Conservation (phyloP, 768 basidiomycete genomes). For the Suillus clintonianus region DNA sequence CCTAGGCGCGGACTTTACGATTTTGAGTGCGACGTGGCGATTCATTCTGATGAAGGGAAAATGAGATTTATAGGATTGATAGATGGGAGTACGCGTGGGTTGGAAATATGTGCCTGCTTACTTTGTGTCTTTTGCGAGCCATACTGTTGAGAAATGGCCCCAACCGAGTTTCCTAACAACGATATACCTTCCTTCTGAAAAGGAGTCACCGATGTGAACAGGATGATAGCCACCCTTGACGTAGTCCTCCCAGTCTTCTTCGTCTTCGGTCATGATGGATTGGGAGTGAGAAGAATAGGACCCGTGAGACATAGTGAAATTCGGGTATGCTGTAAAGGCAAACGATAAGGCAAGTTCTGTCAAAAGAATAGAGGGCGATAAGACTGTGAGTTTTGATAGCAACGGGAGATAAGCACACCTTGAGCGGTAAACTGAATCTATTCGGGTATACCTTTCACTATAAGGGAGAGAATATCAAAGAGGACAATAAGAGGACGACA, state of each 20-base stretch:
- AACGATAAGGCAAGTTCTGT: conserved; percentile 30
- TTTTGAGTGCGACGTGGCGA: conserved; percentile 97
- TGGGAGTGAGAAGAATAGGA: conserved; percentile 71
- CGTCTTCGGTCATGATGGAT: conserved; percentile 87
- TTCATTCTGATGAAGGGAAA: conserved; percentile 76
- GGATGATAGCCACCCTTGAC: conserved; percentile 85
- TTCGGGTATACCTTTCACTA: conserved; percentile 23
- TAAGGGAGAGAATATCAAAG: neutral
- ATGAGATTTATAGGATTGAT: neutral
- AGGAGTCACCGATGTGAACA: conserved; percentile 92
- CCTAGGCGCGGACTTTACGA: conserved; percentile 95
- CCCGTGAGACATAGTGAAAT: conserved; percentile 63
- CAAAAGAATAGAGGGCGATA: conserved; percentile 26
- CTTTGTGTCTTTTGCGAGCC: conserved; percentile 86
- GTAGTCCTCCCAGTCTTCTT: conserved; percentile 93
- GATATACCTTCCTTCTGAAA: conserved; percentile 83
- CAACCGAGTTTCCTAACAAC: conserved; percentile 95
- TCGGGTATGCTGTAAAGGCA: conserved; percentile 36
- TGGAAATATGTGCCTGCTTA: conserved; percentile 37
- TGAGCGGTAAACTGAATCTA: conserved; percentile 13
- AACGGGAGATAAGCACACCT: conserved; percentile 29
- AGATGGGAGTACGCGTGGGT: neutral
- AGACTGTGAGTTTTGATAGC: conserved; percentile 25
- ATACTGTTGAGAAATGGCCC: conserved; percentile 95
- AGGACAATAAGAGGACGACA: neutral